Base-by-base conservation (phyloP, 2,329 filamentous ascomycete species). In the Pyrenochaeta sp. region DNA sequence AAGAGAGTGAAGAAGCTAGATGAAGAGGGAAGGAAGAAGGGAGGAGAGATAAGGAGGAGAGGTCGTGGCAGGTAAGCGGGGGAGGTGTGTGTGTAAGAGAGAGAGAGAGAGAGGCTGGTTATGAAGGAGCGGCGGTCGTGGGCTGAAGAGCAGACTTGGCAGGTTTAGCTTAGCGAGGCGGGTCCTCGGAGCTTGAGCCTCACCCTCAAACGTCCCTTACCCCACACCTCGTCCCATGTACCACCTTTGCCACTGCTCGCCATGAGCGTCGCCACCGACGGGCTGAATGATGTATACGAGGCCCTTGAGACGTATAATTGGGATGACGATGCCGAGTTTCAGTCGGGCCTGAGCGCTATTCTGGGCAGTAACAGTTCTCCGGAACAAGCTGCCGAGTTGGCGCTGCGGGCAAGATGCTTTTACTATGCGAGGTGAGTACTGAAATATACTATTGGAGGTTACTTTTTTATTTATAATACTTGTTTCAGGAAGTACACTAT, bases 241-340 rank as follows among this genome's bases (percentile, higher is more conserved):
- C 30, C 20, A 11, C 51, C 33, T 30, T 45, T 42, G 46, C 45
- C 30, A 10, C 32, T 32, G 35, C 32, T 27, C 54, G 45, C 56
- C 49, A 73, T 72, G 69, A 71, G 67, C 58, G 54, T 45, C 52
- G 59, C 61, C 40, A 46, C 58, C 20, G 63, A 66, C 42, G 66
- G 61, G 40, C 58, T 63, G n/a, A 52, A 62, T 40, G 61, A 66
- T 30, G 58, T 87, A 53, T 90, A 85, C 71, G 76, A 79, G 51
- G 83, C 87, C 56, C 83, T 91, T 45, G 86, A 90, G 64, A 75
- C 77, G 20, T 91, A 91, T 67, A 81, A 84, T 15, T 92, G 89
- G 89, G 81, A 81, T 54, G 82, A 83, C 56, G 89, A 92, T 74
- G 79, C 81, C 45, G 85, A 86, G 59, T 92, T 91, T 67, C 86